These are phyloP conservation scores for Euryodendron excelsum DNA, from an alignment of 148 eudicot species.

Conservation along the genomic window DNA sequence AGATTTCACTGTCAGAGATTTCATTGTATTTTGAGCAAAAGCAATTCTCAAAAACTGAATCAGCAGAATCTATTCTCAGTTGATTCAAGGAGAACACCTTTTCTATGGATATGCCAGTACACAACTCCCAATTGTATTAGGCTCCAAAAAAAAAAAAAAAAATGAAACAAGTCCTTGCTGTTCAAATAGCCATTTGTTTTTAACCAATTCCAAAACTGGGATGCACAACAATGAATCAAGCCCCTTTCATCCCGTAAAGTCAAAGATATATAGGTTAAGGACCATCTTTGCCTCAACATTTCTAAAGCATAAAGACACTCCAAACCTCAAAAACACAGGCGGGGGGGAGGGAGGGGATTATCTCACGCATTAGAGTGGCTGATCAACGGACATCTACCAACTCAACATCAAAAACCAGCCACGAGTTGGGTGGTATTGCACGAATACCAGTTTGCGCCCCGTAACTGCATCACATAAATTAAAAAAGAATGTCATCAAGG, in stretches of 20 bases:
- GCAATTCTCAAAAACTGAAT: not conserved
- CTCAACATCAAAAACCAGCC: slow-evolving; percentile 78
- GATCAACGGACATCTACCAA: slow-evolving; percentile 46
- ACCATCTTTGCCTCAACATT: not conserved
- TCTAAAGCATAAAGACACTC: not conserved
- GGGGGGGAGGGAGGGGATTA: not conserved
- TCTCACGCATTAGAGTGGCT: not conserved
- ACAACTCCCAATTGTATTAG: not conserved
- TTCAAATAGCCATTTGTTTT: not conserved
- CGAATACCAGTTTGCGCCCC: slow-evolving; percentile 49
- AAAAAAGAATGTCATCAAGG: not conserved
- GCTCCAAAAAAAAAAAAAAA: not conserved
- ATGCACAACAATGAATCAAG: not conserved
- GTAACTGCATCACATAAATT: slow-evolving; percentile 45
- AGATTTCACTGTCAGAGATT: no score
- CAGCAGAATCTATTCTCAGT: not conserved
- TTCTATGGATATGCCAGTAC: not conserved
- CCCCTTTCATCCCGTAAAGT: not conserved
- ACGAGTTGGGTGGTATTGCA: slow-evolving; percentile 64
- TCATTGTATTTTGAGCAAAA: no score
- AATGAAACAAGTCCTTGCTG: not conserved
- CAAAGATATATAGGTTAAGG: not conserved
- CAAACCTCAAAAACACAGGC: not conserved
- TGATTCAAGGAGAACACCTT: no score
- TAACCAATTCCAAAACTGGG: not conserved